Base-by-base conservation (phyloP, 352 stramenopile genomes). In the Pythium aphanidermatum region DNA sequence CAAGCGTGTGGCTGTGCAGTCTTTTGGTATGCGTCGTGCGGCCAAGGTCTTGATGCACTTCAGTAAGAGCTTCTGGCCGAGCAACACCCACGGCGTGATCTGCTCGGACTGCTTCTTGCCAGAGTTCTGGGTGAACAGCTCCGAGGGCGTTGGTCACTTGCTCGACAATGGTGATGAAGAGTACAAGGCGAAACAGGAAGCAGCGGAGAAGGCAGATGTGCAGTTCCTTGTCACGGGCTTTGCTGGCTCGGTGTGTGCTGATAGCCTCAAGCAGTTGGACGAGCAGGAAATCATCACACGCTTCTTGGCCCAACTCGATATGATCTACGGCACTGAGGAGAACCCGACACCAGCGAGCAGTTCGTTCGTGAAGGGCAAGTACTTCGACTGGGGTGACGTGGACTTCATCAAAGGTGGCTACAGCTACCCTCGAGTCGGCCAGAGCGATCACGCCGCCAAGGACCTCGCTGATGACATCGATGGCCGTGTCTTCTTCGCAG, bases 111-210 rank as follows among this genome's bases (percentile, higher is more conserved):
- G 66, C 44, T 92, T 92, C 59, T 25, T 92, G 53, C 80, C 80
- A 10, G 80, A 92, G 60, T 92, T 89, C 32, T 92, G 80, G 80
- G 62, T 89, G 29, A 89, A 92, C 58, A 83, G 55, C 53, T 82
- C 72, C 12, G 47, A 68, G 7, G 80, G 80, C 19, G 70, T 89
- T 21, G 80, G 80, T 7, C 55, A 80, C 27, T 27, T 89, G 35
- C 55, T 82, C 32, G 33, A 62, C 17, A 77, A 88, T 34, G 79
- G 66, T 11, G 70, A 88, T 26, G 54, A 46, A 16, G 26, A 46
- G 19, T 36, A 43, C 25, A n/a, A n/a, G n/a, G 7, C 24, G 0
- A 35, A 19, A 5, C 33, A 55, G 17, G 51, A n/a, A 1, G 25
- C n/a, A 1, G 26, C 31, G 12, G 23, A 24, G 7, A 5, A 9